phyloP scores from a whole-genome alignment of 768 basidiomycete species.

The Mycena indigotica region DNA sequence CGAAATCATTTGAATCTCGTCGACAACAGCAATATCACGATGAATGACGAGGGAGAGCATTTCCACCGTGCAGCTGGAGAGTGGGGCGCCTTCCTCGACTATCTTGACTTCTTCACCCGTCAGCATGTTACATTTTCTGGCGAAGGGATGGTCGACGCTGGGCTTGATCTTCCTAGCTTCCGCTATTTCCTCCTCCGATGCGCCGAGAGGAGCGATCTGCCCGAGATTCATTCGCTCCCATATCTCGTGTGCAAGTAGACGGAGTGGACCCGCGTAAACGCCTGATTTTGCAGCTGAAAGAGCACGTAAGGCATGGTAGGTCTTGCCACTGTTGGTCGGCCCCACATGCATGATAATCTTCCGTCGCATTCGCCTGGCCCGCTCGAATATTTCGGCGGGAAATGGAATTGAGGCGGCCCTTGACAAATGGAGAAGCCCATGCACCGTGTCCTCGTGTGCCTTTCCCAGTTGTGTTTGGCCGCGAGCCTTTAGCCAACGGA shows the following conservation, averaged over 20 bases:
- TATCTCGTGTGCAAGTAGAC: conserved; percentile 93
- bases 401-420: conserved; percentile 43
- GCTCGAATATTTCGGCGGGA: conserved; percentile 50
- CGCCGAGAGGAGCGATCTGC: conserved; percentile 76
- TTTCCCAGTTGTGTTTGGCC: not conserved
- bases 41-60: conserved; percentile 59
- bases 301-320: conserved; percentile 87
- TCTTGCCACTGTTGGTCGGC: conserved; percentile 97
- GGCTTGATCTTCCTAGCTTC: conserved; percentile 26
- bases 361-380: conserved; percentile 63
- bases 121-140: conserved; percentile 76
- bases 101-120: conserved; percentile 91
- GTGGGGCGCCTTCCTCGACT: conserved; percentile 53
- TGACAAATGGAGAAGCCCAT: conserved; percentile 22
- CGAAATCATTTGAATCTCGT: conserved; percentile 95
- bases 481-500: conserved; percentile 5
- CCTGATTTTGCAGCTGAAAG: conserved; percentile 75
- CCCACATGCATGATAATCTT: conserved; percentile 95
- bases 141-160: conserved; percentile 49
- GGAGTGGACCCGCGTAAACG: conserved; percentile 87
- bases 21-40: conserved; percentile 86
- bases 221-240: conserved; percentile 90
- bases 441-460: conserved; percentile 21
- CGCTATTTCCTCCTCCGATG: conserved; percentile 43
- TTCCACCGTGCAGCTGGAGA: conserved; percentile 91